Base-by-base conservation (phyloP, 768 basidiomycete species). In the Rhodotorula sphaerocarpa region DNA sequence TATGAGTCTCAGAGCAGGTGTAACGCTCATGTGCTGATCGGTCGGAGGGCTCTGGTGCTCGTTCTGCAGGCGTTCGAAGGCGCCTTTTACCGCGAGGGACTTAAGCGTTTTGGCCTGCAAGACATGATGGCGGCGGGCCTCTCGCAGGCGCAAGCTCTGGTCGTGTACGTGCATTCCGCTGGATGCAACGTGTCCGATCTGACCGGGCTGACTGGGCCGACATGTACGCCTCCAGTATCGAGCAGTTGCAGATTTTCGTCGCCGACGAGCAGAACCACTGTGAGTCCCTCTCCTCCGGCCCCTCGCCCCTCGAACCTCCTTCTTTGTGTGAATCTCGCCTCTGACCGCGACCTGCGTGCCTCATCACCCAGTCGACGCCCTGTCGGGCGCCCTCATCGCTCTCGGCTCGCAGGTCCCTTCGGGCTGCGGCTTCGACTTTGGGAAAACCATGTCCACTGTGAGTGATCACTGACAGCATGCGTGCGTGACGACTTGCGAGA, bases 341-440 rank as follows among this genome's bases (percentile, higher is more conserved):
- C n/a, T n/a, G n/a, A n/a, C n/a, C n/a, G n/a, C n/a, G n/a, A n/a
- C n/a, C n/a, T 39, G 36, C 10, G 36, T 16, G 36, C 36, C 9
- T 39, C 36, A 39, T 16, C 16, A 10, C 21, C n/a, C 57, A 62
- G 65, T 57, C 14, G 9, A 36, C 0, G 47, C 34, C n/a, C 51
- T 67, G 34, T 28, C 50, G 5, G 43, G 42, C 1, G 78, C 79
- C 14, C 74, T 88, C 63, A 75, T 76, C 57, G 76, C 81, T 4
- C 77, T 84, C 30, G 86, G 85, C 34, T 80, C 75, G 43, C 47
- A 70, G 23, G 80, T 85, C 7, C 75, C 86, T 56, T 77, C 77
- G 18, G 76, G 73, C 30, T 90, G 88, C 78, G 73, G 75, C 39
- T 89, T 88, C 78, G 79, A 86, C 70, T 88, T 90, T 66, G 78